These are phyloP conservation scores for Penicillium sp. DNA, from an alignment of 2,329 filamentous ascomycete species.

Conservation along the genomic window DNA sequence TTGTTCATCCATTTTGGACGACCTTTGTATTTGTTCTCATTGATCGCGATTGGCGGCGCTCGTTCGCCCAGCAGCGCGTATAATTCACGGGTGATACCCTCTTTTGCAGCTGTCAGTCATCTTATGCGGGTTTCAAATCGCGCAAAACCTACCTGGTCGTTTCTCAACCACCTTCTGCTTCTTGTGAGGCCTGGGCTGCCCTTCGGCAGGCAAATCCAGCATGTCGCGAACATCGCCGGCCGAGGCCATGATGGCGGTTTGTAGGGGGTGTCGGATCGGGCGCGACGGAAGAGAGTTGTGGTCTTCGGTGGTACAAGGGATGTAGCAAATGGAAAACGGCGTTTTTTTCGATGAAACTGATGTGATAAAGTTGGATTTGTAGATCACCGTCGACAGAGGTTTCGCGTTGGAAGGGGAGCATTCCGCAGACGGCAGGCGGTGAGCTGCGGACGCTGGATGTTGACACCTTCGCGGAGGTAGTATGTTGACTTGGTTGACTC, in stretches of 20 bases:
- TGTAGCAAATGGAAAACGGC: constrained; percentile 4
- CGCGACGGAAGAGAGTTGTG: background rate
- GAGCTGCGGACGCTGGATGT: constrained; percentile 28
- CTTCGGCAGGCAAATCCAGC: constrained; percentile 72
- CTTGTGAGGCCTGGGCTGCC: constrained; percentile 65
- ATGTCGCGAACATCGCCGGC: constrained; percentile 85
- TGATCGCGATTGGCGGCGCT: constrained; percentile 55
- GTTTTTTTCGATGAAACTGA: constrained; percentile 14
- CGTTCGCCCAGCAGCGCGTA: constrained; percentile 54
- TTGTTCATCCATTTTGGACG: constrained; percentile 51
- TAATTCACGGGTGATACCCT: constrained; percentile 55
- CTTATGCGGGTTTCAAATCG: background rate
- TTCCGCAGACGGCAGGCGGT: constrained; percentile 25
- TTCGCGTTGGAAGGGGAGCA: constrained; percentile 26
- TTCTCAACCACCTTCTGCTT: constrained; percentile 70
- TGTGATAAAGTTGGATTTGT: constrained; percentile 6
- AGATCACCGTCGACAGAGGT: constrained; percentile 18
- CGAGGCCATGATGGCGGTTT: constrained; percentile 61
- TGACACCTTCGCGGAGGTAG: constrained; percentile 17
- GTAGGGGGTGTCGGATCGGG: background rate
- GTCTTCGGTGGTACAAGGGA: background rate
- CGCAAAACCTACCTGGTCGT: constrained; percentile 50
- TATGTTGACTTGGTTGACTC: constrained; percentile 13
- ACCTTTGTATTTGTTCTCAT: constrained; percentile 56
- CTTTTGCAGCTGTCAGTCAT: constrained; percentile 24